A percentile compares a stretch with the other conserved stretches of the same genome.
Evolutionary conservation across 176 grass and related monocot species (phyloP).

Genomic region (Avena sativa): DNA sequence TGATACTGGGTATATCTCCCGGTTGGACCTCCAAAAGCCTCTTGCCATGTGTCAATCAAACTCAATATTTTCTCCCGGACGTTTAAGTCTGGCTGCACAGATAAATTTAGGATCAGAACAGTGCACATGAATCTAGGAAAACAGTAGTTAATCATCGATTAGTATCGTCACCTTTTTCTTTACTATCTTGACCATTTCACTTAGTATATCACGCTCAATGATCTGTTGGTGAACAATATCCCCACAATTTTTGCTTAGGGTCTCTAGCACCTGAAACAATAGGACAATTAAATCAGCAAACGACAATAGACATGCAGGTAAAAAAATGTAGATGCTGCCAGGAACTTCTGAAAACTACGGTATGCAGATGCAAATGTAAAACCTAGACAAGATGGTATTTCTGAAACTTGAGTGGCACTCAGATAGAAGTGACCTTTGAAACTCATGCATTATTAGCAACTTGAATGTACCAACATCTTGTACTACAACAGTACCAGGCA

Average conservation of each 20-base stretch:
- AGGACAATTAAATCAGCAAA: constrained; percentile 39
- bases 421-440: neutral
- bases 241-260: constrained; percentile 99
- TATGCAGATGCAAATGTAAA: constrained; percentile 23
- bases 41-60: constrained; percentile 98
- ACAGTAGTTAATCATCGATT: constrained; percentile 25
- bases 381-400: neutral
- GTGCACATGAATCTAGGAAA: constrained; percentile 37
- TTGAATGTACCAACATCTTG: neutral
- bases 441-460: neutral
- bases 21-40: constrained; percentile 91
- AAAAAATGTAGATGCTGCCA: neutral
- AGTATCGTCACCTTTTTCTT: constrained; percentile 88
- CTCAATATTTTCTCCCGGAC: constrained; percentile 96
- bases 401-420: neutral
- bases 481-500: constrained; percentile 3
- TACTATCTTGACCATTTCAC: constrained; percentile 99
- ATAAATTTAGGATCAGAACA: constrained; percentile 46
- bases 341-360: neutral
- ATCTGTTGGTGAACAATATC: constrained; percentile 89
- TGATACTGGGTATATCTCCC: constrained; percentile 90
- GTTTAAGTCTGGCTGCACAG: constrained; percentile 76
- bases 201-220: constrained; percentile 93
- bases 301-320: neutral
- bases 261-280: constrained; percentile 79